Conservation (phyloP, 306 rosid species). For the Lathyrus sativus region DNA sequence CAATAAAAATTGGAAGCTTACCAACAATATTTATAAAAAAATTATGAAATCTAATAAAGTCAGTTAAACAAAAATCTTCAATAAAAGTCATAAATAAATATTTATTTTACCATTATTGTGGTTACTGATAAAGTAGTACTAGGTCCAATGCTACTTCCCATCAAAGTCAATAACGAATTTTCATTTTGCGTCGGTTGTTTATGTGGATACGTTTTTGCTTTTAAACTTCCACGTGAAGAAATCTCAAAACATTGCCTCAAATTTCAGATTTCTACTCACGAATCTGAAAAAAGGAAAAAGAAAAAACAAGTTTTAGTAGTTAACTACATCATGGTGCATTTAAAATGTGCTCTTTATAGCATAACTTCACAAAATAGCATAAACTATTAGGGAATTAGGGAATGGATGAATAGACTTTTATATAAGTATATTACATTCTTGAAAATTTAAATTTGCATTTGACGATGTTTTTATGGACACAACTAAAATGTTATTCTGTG, state of each 20-base stretch:
- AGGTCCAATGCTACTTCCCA: conserved; percentile 9
- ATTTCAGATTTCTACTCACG: conserved; percentile 31
- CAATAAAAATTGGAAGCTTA: neutral
- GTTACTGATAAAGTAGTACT: conserved; percentile 5
- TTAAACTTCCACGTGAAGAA: conserved; percentile 29
- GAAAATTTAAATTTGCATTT: no score
- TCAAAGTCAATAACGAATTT: conserved; percentile 25
- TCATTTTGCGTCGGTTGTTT: neutral
- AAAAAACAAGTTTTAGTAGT: conserved; percentile 14
- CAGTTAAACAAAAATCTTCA: neutral
- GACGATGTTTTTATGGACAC: no score
- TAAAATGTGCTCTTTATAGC: conserved; percentile 9
- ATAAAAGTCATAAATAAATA: neutral
- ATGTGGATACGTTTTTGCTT: conserved; percentile 29
- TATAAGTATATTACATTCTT: no score
- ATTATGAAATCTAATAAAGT: neutral
- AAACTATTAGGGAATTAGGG: no score
- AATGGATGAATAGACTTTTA: no score
- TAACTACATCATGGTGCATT: conserved; percentile 20
- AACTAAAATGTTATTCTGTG: no score
- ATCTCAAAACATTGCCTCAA: conserved; percentile 37
- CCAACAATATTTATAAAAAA: neutral
- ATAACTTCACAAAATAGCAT: neutral
- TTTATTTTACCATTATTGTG: neutral
- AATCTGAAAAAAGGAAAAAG: neutral